Conservation (phyloP, 2,329 filamentous ascomycete genomes). For the Phaeomoniella chlamydospora region DNA sequence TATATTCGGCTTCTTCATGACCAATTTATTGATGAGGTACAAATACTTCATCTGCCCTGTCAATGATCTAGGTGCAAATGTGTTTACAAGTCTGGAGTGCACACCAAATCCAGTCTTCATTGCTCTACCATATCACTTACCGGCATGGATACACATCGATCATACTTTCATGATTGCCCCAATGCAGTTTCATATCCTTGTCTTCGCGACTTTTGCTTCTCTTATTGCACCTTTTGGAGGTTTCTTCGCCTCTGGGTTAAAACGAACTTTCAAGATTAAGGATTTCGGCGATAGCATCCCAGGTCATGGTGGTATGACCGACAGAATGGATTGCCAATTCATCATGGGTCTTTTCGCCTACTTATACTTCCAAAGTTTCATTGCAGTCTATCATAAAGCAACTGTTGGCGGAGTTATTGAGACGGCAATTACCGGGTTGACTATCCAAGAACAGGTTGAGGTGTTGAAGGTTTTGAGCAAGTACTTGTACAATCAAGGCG, state of each 20-base stretch:
- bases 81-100: conserved; percentile 82
- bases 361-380: conserved; percentile 98
- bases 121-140: conserved; percentile 58
- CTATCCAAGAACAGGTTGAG: conserved; percentile 78
- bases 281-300: conserved; percentile 98
- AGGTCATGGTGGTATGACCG: conserved; percentile 93
- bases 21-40: conserved; percentile 73
- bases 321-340: conserved; percentile 99
- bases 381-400: conserved; percentile 75
- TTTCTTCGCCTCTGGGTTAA: conserved; percentile 94
- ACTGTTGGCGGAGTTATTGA: conserved; percentile 81
- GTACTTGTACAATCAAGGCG: conserved; percentile 49
- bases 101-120: conserved; percentile 85
- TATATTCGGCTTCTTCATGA: conserved; percentile 67
- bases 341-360: conserved; percentile 99
- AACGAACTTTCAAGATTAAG: conserved; percentile 99
- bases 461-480: conserved; percentile 48
- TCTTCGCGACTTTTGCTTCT: conserved; percentile 85
- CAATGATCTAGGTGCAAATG: conserved; percentile 85
- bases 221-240: conserved; percentile 94
- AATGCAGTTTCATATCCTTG: conserved; percentile 84
- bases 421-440: conserved; percentile 77
- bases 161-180: conserved; percentile 64
- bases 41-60: conserved; percentile 98
- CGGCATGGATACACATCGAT: conserved; percentile 56